Base-by-base conservation (phyloP, 352 stramenopile species). In the Pythium pyrilobum region DNA sequence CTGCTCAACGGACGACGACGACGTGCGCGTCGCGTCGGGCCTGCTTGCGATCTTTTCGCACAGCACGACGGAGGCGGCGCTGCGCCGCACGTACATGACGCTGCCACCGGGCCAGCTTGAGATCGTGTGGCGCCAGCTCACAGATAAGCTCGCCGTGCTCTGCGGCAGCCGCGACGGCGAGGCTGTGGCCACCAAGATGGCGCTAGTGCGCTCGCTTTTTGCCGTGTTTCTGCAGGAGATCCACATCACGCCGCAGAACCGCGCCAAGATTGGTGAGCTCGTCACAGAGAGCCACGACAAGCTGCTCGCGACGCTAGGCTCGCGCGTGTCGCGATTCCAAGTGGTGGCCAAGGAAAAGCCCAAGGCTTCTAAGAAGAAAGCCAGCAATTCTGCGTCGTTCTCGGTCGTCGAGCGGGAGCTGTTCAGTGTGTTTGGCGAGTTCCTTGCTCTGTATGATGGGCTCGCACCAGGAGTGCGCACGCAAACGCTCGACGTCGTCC, bases 151-250 rank as follows among this genome's bases (percentile, higher is more conserved):
- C 16, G 69, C 61, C 1, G 56, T 69, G 49, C 44, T 62, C 11
- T 59, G 46, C 28, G 33, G 27, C 13, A 52, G 24, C n/a, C 20
- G 33, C 18, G 66, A 44, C 15, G 43, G 36, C 12, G 41, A 33
- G 27, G 32, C 58, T 6, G 29, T 56, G 4, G 55, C 45, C 0
- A 61, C 46, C 33, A 61, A 54, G 46, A 60, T 92, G 25, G 63
- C 66, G 2, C 56, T 92, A 51, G 76, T 75, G 21, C 85, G 85
- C 6, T 71, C 85, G n/a, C 45, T 93, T 6, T 87, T 92, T 53
- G 75, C 81, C 41, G 65, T 74, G 18, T 95, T 92, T 25, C 46
- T 88, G 1, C 77, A 92, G 51, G 82, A 95, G 62, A 69, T 95
- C 46, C 78, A 92, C 41, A 82, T 92, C 47, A 83, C 77, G 23